Evolutionary conservation across 306 rosid genomes (phyloP).

Genomic region (Macrotyloma uniflorum): DNA sequence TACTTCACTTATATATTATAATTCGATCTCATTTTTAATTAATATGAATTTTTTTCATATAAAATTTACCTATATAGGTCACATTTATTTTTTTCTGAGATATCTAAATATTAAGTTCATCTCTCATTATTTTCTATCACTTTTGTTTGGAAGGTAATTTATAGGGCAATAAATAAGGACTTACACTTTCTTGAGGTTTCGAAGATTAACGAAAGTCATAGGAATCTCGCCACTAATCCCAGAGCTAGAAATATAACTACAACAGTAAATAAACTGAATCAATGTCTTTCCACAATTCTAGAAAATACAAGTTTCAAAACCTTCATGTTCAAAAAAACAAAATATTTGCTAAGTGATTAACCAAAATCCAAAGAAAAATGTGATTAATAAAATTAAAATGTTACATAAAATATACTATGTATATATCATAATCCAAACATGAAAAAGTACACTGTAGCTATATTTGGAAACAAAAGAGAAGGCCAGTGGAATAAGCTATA

Average conservation of each 20-base stretch:
- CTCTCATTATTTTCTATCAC: neutral
- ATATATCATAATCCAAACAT: neutral
- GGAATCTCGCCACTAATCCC: slow-evolving; percentile 69
- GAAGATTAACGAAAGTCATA: slow-evolving; percentile 54
- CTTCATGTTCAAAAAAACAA: neutral
- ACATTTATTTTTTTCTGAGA: too few relatives aligned
- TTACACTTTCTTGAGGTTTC: slow-evolving; percentile 49
- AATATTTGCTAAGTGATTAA: neutral
- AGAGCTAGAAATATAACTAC: slow-evolving; percentile 60
- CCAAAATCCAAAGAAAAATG: neutral
- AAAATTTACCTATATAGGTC: too few relatives aligned
- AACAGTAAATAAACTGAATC: neutral
- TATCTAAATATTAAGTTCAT: neutral
- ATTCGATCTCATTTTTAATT: too few relatives aligned
- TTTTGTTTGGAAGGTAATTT: neutral
- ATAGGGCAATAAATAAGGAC: slow-evolving; percentile 10
- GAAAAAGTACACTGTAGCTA: neutral
- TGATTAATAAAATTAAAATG: neutral
- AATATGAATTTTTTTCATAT: too few relatives aligned
- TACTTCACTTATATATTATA: too few relatives aligned
- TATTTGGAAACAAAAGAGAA: too few relatives aligned
- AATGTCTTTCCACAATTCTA: neutral
- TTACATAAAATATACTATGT: neutral
- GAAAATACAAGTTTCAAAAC: neutral
- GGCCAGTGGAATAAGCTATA: too few relatives aligned